Base-by-base conservation (phyloP, 2,329 filamentous ascomycete genomes). In the Cytospora piceicola region DNA sequence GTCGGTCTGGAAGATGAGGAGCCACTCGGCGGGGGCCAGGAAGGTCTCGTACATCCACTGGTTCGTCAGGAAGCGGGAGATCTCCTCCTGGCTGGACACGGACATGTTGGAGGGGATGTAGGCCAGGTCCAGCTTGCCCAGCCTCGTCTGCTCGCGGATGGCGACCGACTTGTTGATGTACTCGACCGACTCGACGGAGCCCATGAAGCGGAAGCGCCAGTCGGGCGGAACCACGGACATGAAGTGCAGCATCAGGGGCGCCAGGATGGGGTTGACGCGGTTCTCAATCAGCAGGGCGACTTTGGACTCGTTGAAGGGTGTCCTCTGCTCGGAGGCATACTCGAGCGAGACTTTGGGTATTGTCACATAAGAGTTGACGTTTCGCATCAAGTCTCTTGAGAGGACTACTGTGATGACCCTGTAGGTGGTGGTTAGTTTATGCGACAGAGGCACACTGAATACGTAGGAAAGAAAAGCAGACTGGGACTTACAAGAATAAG, bases 201-300 rank as follows among this genome's bases (percentile, higher is more conserved):
- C 83, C 78, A 85, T 83, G 77, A 85, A 85, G 51, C 80, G 79
- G 75, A 85, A 85, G 34, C 79, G 80, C 84, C 84, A 87, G 75
- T 86, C 83, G 1, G 82, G 80, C 5, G 84, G 84, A 2, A 86
- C 80, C 24, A 86, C 82, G 4, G 81, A 77, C 69, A 85, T 85
- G 75, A 86, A 84, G 72, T 86, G 84, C 29, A 86, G 77, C 73
- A 85, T 76, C 49, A 85, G 76, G 1, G 84, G 83, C 3, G 82
- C 83, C 52, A 87, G 79, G 67, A 81, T 75, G 3, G 83, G 78
- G 42, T 78, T 77, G 1, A 80, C 71, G 0, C 84, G 81, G 73
- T 81, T 81, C 72, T 86, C 84, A 67, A 87, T 80, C 24, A 87
- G 77, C 14, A 87, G 79, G 36, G 83, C 85, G 46, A 87, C 77